These are phyloP conservation scores for Wickerhamiella slavikovae DNA, from an alignment of 805 yeast species.

Conservation along the genomic window DNA sequence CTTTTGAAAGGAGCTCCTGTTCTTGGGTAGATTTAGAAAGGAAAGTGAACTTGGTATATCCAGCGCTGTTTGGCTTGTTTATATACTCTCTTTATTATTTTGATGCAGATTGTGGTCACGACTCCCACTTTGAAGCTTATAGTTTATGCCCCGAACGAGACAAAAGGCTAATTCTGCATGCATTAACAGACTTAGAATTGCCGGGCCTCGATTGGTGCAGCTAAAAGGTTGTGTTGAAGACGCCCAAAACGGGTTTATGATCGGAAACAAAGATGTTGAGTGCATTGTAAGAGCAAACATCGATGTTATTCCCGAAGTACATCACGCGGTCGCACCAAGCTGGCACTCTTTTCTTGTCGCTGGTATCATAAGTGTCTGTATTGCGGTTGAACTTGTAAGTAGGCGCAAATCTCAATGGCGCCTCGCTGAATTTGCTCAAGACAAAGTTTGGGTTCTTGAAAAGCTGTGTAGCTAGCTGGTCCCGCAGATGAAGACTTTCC, in stretches of 20 bases:
- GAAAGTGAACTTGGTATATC: too few species aligned
- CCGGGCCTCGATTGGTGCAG: too few species aligned
- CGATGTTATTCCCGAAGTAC: slow-evolving; percentile 37
- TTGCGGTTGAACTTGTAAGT: slow-evolving; percentile 91
- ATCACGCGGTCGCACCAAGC: slow-evolving; percentile 94
- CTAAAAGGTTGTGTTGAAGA: too few species aligned
- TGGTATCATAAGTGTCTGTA: slow-evolving; percentile 59
- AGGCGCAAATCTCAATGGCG: slow-evolving; percentile 63
- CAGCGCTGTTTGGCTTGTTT: too few species aligned
- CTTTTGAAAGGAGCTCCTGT: too few species aligned
- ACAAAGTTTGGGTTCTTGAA: slow-evolving; percentile 37
- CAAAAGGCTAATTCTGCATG: too few species aligned
- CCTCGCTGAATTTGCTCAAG: slow-evolving; percentile 66
- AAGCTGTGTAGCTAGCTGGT: slow-evolving; percentile 66
- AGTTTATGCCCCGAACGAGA: too few species aligned
- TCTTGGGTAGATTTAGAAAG: too few species aligned
- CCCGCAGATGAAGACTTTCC: slow-evolving; percentile 37
- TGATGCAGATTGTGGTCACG: too few species aligned
- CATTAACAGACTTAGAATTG: too few species aligned
- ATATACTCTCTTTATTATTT: too few species aligned
- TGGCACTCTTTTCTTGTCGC: slow-evolving; percentile 83
- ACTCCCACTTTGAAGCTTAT: too few species aligned
- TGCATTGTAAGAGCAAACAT: slow-evolving; percentile 39
- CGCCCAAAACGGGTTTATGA: slow-evolving; percentile 91
- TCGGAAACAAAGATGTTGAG: slow-evolving; percentile 52